Evolutionary conservation across 495 filamentous ascomycete genomes (phyloP).

Genomic region (Talaromyces thailandensis): DNA sequence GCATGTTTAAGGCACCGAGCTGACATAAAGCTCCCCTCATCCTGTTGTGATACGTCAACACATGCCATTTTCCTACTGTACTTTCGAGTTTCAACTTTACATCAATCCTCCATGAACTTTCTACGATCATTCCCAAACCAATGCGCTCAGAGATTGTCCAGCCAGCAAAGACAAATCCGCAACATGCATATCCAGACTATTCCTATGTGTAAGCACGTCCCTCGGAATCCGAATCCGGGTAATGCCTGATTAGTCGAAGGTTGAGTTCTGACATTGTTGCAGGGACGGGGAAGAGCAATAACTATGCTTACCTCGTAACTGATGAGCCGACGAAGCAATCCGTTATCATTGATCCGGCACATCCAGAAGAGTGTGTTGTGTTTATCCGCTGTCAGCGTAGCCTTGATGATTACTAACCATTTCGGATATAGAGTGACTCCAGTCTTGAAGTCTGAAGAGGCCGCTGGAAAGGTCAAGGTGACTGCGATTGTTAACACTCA

Average conservation of each 20-base stretch:
- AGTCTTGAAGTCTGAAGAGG: conserved; percentile 62
- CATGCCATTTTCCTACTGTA: background rate
- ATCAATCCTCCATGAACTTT: background rate
- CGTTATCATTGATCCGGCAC: conserved; percentile 92
- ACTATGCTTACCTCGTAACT: conserved; percentile 92
- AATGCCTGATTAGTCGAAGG: background rate
- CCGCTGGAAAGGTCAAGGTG: conserved; percentile 66
- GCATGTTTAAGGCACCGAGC: background rate
- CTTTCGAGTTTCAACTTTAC: background rate
- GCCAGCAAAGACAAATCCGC: conserved; percentile 3
- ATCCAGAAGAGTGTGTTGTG: conserved; percentile 73
- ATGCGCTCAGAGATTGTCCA: background rate
- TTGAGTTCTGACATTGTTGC: conserved; percentile 1
- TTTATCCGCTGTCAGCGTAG: background rate
- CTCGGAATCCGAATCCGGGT: background rate
- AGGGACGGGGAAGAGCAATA: conserved; percentile 88
- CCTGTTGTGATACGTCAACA: background rate
- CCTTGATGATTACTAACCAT: background rate
- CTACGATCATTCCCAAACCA: background rate
- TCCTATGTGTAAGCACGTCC: conserved; percentile 78
- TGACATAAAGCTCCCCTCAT: background rate
- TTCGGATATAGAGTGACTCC: conserved; percentile 60
- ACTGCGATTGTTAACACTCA: conserved; percentile 92
- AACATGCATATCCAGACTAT: conserved; percentile 95
- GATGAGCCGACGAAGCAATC: conserved; percentile 87